Evolutionary conservation across 371 early-diverging fungal species (phyloP), one percentile per base, ranked within the genome.

Genomic region (Rhizomucor miehei): DNA sequence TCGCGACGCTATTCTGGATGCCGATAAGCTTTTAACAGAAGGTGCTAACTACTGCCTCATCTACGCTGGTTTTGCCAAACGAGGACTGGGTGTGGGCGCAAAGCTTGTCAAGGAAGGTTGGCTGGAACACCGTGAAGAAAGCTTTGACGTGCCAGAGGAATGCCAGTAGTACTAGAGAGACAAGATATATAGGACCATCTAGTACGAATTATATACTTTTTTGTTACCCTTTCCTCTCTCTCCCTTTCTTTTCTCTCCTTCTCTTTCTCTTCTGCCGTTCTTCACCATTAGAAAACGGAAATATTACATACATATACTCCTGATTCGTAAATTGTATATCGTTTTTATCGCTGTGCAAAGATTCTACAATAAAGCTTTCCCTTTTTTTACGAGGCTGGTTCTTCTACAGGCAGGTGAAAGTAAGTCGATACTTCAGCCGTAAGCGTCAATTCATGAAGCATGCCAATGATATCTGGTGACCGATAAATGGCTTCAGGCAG

Each of bases 21-120:
- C 98, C 6, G 97, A 96, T 55, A 63, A 84, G 54, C 59, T 80
- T 29, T 65, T 91, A 61, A 93, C 92, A 19, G 79, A 81, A 16
- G 93, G 94, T 29, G 76, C 81, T 43, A 88, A 93, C 75, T 61
- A 78, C 44, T 98, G 98, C 69, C 75, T 75, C 43, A 85, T 98
- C 53, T 98, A 95, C 88, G 79, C 63, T 49, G 97, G 80, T 10
- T 98, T 98, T 77, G 89, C 97, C 48, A 93, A 90, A 67, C 89
- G 98, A 45, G 98, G 98, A 23, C 73, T 96, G 41, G 98, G 98
- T 14, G 60, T 64, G 16, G 73, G 79, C 37, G 90, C 91, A 29
- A 82, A 77, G 60, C 65, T 89, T 21, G 65, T 74, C 49, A 85
- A 80, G 36, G 84, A 73, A 48, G 77, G 86, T 8, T 85, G 87